phyloP scores from a whole-genome alignment of 257 asterid genomes.

The Salvia hispanica region DNA sequence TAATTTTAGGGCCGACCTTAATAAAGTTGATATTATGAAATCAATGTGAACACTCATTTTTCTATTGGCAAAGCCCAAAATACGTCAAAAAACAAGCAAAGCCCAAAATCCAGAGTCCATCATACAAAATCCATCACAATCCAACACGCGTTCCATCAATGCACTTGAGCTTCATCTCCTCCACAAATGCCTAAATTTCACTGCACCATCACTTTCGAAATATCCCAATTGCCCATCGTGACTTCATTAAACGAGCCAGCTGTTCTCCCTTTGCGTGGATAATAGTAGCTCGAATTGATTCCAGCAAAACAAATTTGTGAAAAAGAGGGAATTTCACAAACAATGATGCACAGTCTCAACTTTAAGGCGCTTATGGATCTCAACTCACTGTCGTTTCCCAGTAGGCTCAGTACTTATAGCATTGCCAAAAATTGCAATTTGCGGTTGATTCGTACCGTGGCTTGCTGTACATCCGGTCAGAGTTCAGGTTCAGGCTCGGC shows the following conservation, averaged over 20 bases:
- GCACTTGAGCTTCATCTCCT: background rate
- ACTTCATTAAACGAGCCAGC: background rate
- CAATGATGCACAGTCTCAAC: conserved; percentile 49
- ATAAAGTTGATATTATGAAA: too few relatives aligned
- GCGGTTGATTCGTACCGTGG: conserved; percentile 44
- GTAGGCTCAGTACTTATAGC: conserved; percentile 28
- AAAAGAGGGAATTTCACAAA: conserved; percentile 10
- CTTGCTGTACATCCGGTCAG: conserved; percentile 47
- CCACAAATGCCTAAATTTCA: background rate
- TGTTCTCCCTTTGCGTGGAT: background rate
- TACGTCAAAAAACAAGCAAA: background rate
- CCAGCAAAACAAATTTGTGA: too few relatives aligned
- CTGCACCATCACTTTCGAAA: background rate
- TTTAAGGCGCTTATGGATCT: conserved; percentile 37
- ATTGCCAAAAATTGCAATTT: conserved; percentile 20
- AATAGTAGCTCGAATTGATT: background rate
- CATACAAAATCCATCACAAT: background rate
- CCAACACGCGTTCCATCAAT: conserved; percentile 27
- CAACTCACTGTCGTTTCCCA: conserved; percentile 34
- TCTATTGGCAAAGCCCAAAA: too few relatives aligned
- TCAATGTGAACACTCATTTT: too few relatives aligned
- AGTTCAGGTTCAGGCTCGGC: conserved; percentile 38
- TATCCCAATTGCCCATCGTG: conserved; percentile 8
- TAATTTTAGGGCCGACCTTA: too few relatives aligned
- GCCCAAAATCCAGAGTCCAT: background rate